phyloP scores from a whole-genome alignment of 2,329 filamentous ascomycete genomes.

The Nemania diffusa region DNA sequence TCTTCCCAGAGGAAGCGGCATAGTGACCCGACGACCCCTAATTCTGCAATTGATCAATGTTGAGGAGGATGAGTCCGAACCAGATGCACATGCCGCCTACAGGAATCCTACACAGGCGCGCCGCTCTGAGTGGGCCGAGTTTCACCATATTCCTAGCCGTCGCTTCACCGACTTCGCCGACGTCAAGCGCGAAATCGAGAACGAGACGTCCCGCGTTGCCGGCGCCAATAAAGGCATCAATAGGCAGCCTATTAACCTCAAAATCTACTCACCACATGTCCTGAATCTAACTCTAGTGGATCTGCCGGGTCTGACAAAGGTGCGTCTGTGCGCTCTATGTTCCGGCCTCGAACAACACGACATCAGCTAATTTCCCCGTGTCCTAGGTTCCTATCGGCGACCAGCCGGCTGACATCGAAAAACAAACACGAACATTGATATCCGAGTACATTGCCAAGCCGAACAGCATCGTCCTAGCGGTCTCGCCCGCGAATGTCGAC shows the following conservation, averaged over 20 bases:
- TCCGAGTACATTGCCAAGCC: constrained; percentile 99
- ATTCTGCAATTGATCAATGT: constrained; percentile 99
- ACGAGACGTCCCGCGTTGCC: constrained; percentile 89
- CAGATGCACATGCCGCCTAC: constrained; percentile 76
- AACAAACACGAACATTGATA: constrained; percentile 95
- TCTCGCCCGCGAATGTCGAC: constrained; percentile 97
- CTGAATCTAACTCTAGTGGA: constrained; percentile 96
- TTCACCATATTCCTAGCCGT: constrained; percentile 91
- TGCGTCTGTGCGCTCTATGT: constrained; percentile 52
- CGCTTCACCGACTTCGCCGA: constrained; percentile 91
- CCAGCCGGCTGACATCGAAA: constrained; percentile 97
- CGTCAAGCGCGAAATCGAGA: constrained; percentile 96
- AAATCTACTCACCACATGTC: constrained; percentile 97
- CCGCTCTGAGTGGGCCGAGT: constrained; percentile 87
- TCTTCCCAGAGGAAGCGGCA: constrained; percentile 93
- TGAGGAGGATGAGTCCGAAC: constrained; percentile 75
- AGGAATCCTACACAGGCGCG: constrained; percentile 77
- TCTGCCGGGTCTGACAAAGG: constrained; percentile 94
- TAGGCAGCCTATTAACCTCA: constrained; percentile 95
- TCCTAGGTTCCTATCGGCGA: constrained; percentile 91
- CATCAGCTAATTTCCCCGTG: constrained; percentile 34
- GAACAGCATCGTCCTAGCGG: constrained; percentile 96
- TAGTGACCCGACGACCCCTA: constrained; percentile 91
- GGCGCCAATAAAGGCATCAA: constrained; percentile 99
- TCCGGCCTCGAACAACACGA: not conserved